Percentiles rank a stretch among this genome's conserved stretches.
Evolutionary conservation across 2,329 filamentous ascomycete genomes (phyloP).

Genomic region (Colletotrichum truncatum): DNA sequence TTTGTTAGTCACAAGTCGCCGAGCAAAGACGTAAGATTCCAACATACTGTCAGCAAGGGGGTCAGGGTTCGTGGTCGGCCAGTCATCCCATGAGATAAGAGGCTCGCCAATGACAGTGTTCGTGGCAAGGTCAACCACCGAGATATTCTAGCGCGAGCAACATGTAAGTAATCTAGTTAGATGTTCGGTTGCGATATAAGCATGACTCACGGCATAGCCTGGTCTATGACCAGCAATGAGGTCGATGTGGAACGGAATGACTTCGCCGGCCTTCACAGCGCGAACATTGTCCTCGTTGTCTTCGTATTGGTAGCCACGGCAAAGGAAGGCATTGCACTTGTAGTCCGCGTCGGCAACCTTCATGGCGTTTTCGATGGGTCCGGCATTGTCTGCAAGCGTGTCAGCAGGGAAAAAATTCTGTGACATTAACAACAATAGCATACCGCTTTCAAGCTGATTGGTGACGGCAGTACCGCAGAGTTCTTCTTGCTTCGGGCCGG

Average conservation of each 20-base stretch:
- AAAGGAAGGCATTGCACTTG: slow-evolving; percentile 38
- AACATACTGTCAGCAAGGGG: slow-evolving; percentile 30
- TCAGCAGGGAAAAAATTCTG: neutral
- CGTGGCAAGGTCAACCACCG: slow-evolving; percentile 54
- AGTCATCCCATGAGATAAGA: slow-evolving; percentile 52
- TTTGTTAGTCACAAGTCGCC: slow-evolving; percentile 37
- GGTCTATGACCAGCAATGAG: slow-evolving; percentile 48
- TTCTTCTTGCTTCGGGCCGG: slow-evolving; percentile 34
- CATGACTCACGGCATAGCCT: slow-evolving; percentile 37
- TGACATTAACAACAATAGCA: neutral
- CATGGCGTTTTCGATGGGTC: slow-evolving; percentile 40
- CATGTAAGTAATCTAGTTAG: neutral
- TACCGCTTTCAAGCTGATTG: slow-evolving; percentile 33
- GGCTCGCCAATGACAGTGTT: slow-evolving; percentile 58
- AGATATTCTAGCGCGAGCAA: slow-evolving; percentile 53
- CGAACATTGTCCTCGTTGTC: slow-evolving; percentile 39
- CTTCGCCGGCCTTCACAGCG: slow-evolving; percentile 40
- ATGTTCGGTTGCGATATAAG: fast-evolving
- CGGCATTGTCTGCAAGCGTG: slow-evolving; percentile 32
- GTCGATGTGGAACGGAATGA: slow-evolving; percentile 46
- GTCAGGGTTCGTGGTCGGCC: slow-evolving; percentile 29
- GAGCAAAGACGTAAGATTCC: neutral
- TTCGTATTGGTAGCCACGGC: slow-evolving; percentile 41
- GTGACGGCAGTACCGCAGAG: slow-evolving; percentile 35
- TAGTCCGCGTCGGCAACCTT: slow-evolving; percentile 33